Evolutionary conservation across 306 rosid genomes (phyloP).

Genomic region (Castanopsis chinensis): DNA sequence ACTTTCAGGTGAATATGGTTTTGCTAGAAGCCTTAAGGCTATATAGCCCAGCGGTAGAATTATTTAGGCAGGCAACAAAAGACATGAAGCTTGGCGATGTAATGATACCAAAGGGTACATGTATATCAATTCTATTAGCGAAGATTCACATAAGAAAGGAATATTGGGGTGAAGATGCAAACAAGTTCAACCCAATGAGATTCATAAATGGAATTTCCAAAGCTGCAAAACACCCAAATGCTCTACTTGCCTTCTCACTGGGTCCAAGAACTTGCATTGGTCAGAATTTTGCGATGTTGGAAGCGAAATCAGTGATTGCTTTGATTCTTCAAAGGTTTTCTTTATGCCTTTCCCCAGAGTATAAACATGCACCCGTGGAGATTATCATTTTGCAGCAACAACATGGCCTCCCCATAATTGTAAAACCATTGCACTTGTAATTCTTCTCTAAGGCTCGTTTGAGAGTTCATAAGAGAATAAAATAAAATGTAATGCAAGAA

Average conservation of each 20-base stretch:
- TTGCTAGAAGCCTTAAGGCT: conserved; percentile 29
- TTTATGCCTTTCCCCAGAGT: conserved; percentile 26
- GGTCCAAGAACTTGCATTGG: conserved; percentile 47
- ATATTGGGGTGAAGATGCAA: conserved; percentile 45
- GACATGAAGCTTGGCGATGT: conserved; percentile 31
- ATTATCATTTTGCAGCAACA: conserved; percentile 26
- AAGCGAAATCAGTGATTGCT: conserved; percentile 29
- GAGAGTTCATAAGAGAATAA: too few species aligned
- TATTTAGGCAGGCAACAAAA: conserved; percentile 6
- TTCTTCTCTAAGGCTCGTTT: background rate
- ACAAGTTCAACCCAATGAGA: conserved; percentile 45
- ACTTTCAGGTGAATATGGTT: conserved; percentile 35
- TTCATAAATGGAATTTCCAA: conserved; percentile 34
- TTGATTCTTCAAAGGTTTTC: conserved; percentile 34
- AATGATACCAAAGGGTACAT: conserved; percentile 27
- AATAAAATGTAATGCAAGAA: too few species aligned
- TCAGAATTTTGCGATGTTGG: conserved; percentile 39
- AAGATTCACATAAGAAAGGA: conserved; percentile 24
- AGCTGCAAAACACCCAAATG: conserved; percentile 35
- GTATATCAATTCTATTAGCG: conserved; percentile 2
- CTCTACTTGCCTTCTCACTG: conserved; percentile 25
- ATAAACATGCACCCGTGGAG: conserved; percentile 32
- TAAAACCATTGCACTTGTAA: conserved; percentile 23
- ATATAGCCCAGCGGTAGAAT: conserved; percentile 13
- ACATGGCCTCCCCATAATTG: conserved; percentile 26